A percentile compares a stretch with the other conserved stretches of the same genome.
Evolutionary conservation across 2,329 filamentous ascomycete species (phyloP).

Genomic region (Stemphylium lycopersici): DNA sequence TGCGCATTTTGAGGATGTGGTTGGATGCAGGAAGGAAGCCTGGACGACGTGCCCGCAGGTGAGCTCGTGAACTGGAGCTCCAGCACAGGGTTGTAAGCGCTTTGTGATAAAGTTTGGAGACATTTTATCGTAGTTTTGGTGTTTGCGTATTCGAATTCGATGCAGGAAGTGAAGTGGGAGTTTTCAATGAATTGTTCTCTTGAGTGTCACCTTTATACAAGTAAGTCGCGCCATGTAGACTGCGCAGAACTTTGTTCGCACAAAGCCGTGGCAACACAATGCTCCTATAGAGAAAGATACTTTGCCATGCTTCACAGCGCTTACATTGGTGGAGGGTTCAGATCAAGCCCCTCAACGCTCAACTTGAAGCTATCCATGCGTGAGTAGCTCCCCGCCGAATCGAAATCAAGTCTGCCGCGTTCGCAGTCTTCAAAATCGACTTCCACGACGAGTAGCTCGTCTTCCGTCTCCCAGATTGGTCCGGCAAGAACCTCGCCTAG

Average conservation of each 20-base stretch:
- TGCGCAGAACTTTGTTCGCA: background rate
- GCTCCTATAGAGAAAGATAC: background rate
- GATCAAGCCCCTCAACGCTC: slow-evolving; percentile 64
- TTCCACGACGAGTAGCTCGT: slow-evolving; percentile 71
- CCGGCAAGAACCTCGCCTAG: slow-evolving; percentile 79
- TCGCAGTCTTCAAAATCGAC: slow-evolving; percentile 90
- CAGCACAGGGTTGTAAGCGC: background rate
- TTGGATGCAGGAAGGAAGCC: background rate
- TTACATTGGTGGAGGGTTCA: slow-evolving; percentile 62
- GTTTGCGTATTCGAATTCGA: background rate
- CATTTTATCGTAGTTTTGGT: background rate
- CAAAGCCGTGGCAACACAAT: background rate
- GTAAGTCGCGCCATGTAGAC: background rate
- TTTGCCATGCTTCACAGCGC: background rate
- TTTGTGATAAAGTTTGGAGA: background rate
- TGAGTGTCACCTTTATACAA: too few relatives aligned
- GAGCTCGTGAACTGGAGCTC: background rate
- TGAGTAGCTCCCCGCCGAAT: slow-evolving; percentile 85
- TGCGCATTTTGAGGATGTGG: background rate
- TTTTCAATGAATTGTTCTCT: background rate
- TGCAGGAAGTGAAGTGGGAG: background rate
- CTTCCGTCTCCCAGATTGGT: slow-evolving; percentile 80
- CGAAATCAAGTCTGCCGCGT: slow-evolving; percentile 79
- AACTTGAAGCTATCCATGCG: slow-evolving; percentile 70
- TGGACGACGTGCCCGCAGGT: slow-evolving; percentile 1